phyloP scores from a whole-genome alignment of 2,329 filamentous ascomycete species.

The Fusarium keratoplasticum region DNA sequence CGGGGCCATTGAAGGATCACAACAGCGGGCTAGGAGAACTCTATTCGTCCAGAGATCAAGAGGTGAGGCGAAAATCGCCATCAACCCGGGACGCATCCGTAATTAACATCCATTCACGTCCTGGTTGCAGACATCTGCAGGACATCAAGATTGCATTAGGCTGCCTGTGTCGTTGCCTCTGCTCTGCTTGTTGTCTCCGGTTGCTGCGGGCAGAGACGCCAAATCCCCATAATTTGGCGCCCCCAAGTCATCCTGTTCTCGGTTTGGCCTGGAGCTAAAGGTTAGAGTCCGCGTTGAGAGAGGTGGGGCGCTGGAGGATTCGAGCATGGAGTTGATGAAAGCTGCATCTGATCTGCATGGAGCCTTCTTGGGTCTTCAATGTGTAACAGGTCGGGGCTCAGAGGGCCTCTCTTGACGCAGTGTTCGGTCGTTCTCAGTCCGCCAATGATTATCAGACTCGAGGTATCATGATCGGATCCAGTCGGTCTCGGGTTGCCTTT shows the following conservation, averaged over 20 bases:
- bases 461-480: background rate
- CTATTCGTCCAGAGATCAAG: constrained; percentile 12
- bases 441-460: constrained; percentile 8
- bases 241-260: constrained; percentile 6
- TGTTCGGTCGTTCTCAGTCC: background rate
- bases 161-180: constrained; percentile 7
- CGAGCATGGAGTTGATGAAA: constrained; percentile 20
- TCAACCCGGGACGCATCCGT: constrained; percentile 1
- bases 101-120: background rate
- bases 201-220: constrained; percentile 7
- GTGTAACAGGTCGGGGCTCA: background rate
- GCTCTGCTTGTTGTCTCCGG: constrained; percentile 12
- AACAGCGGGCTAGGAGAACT: constrained; percentile 2
- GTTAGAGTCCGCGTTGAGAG: background rate
- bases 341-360: constrained; percentile 23
- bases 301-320: constrained; percentile 17
- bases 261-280: constrained; percentile 6
- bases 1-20: background rate
- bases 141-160: constrained; percentile 40
- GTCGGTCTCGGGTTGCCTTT: background rate
- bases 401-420: background rate
- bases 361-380: constrained; percentile 5
- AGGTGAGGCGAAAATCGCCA: constrained; percentile 1
- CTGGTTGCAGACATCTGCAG: constrained; percentile 31
- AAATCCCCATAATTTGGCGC: constrained; percentile 10